Base-by-base conservation (phyloP, 495 filamentous ascomycete genomes). In the Penicillium roqueforti region DNA sequence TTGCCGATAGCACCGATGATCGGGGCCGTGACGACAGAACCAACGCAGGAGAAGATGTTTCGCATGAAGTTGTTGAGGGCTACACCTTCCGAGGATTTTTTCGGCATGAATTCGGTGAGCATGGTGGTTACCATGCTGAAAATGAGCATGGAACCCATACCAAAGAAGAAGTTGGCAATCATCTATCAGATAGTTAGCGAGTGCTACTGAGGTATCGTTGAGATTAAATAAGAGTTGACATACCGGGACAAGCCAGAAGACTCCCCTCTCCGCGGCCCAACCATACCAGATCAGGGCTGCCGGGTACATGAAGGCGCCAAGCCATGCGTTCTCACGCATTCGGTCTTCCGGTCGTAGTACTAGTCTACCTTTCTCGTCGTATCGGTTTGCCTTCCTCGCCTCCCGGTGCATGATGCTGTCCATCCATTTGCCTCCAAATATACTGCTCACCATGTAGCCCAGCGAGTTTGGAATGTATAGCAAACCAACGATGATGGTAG, bases 51-150 rank as follows among this genome's bases (percentile, higher is more conserved):
- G 58, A 92, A 90, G 19, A 96, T 91, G 54, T 96, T 97, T 22
- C 92, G 74, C 53, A 95, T 78, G 66, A 96, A 90, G 49, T 77
- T 79, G 56, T 79, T 80, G 23, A 95, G 78, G 4, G 92, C 92
- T 5, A 97, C 88, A 1, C 91, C 92, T 3, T 78, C 76, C 10
- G 82, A 86, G 6, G 86, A 85, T 41, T 80, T 78, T 22, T 80
- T 76, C 0, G 92, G 90, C 82, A 97, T 87, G 70, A 97, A 95
- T 65, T 97, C 92, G 0, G 88, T 91, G 53, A 92, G 71, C 87
- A 93, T 90, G 1, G 88, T 92, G 6, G 87, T 92, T 0, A 80
- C 77, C 51, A 84, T 80, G 25, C 80, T 76, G 68, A 97, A 96
- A 20, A 96, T 87, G 14, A 97, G 75, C 92, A 97, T 97, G 42